Evolutionary conservation across 176 grass and related monocot genomes (phyloP), one percentile per base, ranked within the genome.

Genomic region (Hsuehochloa calcarea): DNA sequence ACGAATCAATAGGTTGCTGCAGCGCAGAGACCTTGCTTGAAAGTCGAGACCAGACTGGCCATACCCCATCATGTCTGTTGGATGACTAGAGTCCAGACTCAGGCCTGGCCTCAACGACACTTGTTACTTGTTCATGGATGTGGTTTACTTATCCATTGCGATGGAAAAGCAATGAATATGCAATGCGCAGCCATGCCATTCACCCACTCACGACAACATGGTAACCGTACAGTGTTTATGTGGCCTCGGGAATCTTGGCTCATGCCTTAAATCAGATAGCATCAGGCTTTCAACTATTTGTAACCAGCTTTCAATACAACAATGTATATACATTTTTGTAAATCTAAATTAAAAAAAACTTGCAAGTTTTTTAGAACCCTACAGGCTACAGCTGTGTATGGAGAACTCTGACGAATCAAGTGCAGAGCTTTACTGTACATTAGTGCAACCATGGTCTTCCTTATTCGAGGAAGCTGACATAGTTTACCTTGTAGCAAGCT

Each of bases 391-490:
- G 79, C 51, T 29, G 54, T 8, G 22, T 56, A 56, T 7, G 5
- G 16, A 5, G 5, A 0, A 22, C 20, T 22, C 54, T 22, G 38
- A 13, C 71, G 2, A 3, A 39, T 23, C 38, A 84, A 40, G 14
- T 13, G 41, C 61, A 27, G 34, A 66, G 11, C 20, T 50, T 65
- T 65, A 90, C 65, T 86, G 46, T 90, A 86, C 88, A 82, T 59
- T 38, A 49, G 9, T 46, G 76, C 61, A 15, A 58, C 52, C 8
- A 74, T 77, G 25, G 20, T 52, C 83, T 77, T 81, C 88, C 83
- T 55, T 64, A 27, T 77, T 73, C 20, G 5, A 16, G 84, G 79
- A 90, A 86, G 83, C 64, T 62, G 51, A 20, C 68, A 56, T 35
- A 9, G 15, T n/a, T 47, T 54, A 50, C 64, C 31, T 82, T n/a